These are phyloP conservation scores for Colletotrichum shisoi DNA, from an alignment of 2,329 filamentous ascomycete genomes.

Conservation along the genomic window DNA sequence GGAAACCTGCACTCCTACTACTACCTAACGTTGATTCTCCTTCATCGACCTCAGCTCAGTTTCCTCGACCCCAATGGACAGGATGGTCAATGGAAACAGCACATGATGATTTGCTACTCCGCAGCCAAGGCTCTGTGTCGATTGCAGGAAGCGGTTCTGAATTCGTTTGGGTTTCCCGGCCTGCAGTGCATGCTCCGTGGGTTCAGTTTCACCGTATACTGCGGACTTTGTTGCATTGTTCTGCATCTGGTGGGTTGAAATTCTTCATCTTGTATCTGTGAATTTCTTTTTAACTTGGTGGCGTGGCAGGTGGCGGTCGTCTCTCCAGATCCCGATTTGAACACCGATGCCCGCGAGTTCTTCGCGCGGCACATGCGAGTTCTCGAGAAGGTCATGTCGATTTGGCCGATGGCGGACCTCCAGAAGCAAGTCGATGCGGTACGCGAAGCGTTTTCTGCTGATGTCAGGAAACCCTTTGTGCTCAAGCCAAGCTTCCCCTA, in stretches of 20 bases:
- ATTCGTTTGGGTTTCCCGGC: conserved; percentile 78
- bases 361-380: conserved; percentile 95
- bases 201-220: conserved; percentile 95
- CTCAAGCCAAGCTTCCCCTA: conserved; percentile 88
- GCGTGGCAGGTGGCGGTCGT: conserved; percentile 81
- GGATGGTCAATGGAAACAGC: conserved; percentile 82
- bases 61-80: conserved; percentile 75
- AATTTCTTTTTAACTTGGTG: conserved; percentile 19
- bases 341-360: conserved; percentile 83
- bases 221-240: conserved; percentile 88
- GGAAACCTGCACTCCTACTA: conserved; percentile 92
- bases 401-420: conserved; percentile 89
- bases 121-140: conserved; percentile 86
- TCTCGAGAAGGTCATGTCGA: conserved; percentile 81
- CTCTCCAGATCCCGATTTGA: conserved; percentile 88
- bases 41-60: conserved; percentile 84
- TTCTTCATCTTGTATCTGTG: background rate
- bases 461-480: conserved; percentile 84
- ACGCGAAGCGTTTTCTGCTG: conserved; percentile 88
- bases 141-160: conserved; percentile 82
- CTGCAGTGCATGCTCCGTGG: conserved; percentile 92
- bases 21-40: conserved; percentile 82
- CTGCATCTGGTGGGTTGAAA: conserved; percentile 79
- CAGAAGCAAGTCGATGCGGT: conserved; percentile 89
- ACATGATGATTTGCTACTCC: conserved; percentile 85